Evolutionary conservation across 2,329 filamentous ascomycete species (phyloP), one percentile per base, ranked within the genome.

Genomic region (Sarocladiaceae sp.): DNA sequence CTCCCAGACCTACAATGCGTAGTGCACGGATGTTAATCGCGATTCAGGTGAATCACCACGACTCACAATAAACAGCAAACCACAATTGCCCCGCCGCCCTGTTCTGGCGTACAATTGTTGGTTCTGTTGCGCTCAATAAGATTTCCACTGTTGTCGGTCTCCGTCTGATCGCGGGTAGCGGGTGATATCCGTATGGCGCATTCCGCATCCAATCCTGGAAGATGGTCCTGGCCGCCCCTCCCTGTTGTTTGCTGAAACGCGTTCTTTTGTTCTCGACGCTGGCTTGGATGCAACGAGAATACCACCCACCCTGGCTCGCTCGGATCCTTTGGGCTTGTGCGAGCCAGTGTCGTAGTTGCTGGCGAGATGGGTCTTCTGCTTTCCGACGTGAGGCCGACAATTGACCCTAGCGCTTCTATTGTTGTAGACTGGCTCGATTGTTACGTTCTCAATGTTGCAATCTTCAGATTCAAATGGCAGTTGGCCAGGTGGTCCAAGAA

Each of bases 221-320:
- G 7, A 15, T 25, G 40, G 22, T 11, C 3, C 12, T 33, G 44
- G 44, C 26, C 44, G 29, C 40, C 44, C 44, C 44, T 48, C 25
- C 44, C 28, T 48, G 28, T 20, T 48, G 44, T 48, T 44, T 48
- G 23, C 25, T 33, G 44, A 33, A 48, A 48, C 44, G 25, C 44
- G 44, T 48, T 33, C 44, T 48, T 48, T 48, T 48, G 15, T 31
- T 33, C 26, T 48, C 28, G 44, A 48, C 23, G 44, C 28, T 48
- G 17, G 44, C 44, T 17, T n/a, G n/a, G 22, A 31, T 33, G 26
- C 26, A 48, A 48, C 44, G 28, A 17, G 10, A 20, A n/a, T 10
- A 29, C 26, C 26, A 17, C 22, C 37, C n/a, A 33, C 26, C 44
- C 44, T 31, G 44, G 28, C 26, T 48, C n/a, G n/a, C 15, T 3